These are phyloP conservation scores for Petunia secreta DNA, from an alignment of 257 asterid genomes.

Conservation along the genomic window DNA sequence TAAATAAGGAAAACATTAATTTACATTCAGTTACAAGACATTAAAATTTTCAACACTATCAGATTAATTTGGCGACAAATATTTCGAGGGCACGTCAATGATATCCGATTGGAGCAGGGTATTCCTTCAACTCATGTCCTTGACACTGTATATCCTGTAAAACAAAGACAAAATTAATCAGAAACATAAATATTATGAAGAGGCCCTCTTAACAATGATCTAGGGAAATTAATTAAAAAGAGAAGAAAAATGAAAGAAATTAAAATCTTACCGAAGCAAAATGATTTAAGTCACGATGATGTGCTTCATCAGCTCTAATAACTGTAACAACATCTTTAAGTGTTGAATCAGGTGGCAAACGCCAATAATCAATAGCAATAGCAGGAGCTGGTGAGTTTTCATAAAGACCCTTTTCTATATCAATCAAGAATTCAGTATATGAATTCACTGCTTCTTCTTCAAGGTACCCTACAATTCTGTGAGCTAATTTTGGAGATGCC, in stretches of 20 bases:
- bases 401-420: slow-evolving; percentile 64
- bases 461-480: slow-evolving; percentile 70
- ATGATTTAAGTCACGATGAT: slow-evolving; percentile 93
- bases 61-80: too few relatives aligned
- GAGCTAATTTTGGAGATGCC: slow-evolving; percentile 66
- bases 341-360: slow-evolving; percentile 57
- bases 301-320: slow-evolving; percentile 90
- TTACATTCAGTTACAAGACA: too few relatives aligned
- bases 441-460: slow-evolving; percentile 77
- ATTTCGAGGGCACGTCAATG: slow-evolving; percentile 30
- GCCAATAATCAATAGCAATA: slow-evolving; percentile 89
- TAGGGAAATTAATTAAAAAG: neutral
- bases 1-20: too few relatives aligned
- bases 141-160: slow-evolving; percentile 65
- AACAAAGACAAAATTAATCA: neutral
- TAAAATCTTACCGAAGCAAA: slow-evolving; percentile 68
- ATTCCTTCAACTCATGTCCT: slow-evolving; percentile 52
- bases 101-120: slow-evolving; percentile 59
- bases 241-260: neutral
- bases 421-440: slow-evolving; percentile 56
- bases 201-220: too few relatives aligned
- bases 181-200: neutral
- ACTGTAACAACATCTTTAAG: slow-evolving; percentile 78
- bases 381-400: slow-evolving; percentile 87
- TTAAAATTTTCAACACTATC: too few relatives aligned